Evolutionary conservation across 2,329 filamentous ascomycete species (phyloP).

Genomic region (Ascochyta pisi): DNA sequence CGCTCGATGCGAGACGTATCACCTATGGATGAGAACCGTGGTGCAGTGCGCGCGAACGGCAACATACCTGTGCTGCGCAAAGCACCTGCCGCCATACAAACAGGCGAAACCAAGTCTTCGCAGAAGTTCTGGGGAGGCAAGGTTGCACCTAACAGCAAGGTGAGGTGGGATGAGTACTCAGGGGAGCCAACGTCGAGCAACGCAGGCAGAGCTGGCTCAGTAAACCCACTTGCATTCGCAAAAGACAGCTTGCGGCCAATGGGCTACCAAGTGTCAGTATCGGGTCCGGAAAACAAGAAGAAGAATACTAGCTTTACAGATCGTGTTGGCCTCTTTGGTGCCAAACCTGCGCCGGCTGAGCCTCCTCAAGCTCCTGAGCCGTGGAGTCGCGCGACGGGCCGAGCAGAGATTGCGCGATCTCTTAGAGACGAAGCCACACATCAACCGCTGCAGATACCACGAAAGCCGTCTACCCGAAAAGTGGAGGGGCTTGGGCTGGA

Average conservation of each 20-base stretch:
- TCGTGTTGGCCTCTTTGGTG: constrained; percentile 35
- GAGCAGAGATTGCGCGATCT: constrained; percentile 68
- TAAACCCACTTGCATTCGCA: constrained; percentile 58
- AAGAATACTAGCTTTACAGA: constrained; percentile 39
- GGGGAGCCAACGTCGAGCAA: constrained; percentile 67
- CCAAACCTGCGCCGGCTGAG: constrained; percentile 42
- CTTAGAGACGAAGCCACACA: constrained; percentile 66
- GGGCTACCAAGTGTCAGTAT: constrained; percentile 46
- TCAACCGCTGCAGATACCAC: constrained; percentile 61
- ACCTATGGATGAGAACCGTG: constrained; percentile 49
- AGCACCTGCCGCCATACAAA: constrained; percentile 31
- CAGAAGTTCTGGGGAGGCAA: constrained; percentile 49
- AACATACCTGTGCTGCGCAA: constrained; percentile 47
- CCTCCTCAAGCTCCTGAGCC: constrained; percentile 55
- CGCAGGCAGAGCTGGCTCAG: constrained; percentile 62
- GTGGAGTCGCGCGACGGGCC: constrained; percentile 77
- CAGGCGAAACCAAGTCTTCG: constrained; percentile 26
- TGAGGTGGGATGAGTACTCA: constrained; percentile 69
- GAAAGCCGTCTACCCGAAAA: constrained; percentile 35
- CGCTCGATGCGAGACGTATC: constrained; percentile 49
- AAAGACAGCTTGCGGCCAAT: constrained; percentile 31
- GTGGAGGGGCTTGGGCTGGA: constrained; percentile 22
- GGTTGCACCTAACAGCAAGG: constrained; percentile 44
- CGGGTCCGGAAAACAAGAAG: constrained; percentile 34
- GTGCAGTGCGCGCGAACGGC: constrained; percentile 23